Evolutionary conservation across 441 rosid species (phyloP).

Genomic region (Jatropha podagrica): DNA sequence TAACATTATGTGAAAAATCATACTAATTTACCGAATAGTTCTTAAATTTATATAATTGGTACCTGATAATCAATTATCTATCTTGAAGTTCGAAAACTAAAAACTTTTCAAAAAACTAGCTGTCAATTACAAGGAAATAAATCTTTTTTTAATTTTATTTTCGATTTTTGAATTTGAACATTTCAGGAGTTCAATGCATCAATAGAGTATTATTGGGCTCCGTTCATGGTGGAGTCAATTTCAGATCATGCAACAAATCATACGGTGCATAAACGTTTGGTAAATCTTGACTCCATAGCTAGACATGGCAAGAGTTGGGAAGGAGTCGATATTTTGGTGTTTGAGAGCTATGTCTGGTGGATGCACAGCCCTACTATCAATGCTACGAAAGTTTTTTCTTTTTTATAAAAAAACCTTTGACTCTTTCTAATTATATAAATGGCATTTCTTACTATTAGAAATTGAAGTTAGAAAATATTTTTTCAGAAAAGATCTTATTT

Average conservation of each 20-base stretch:
- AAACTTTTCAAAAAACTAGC: too few species aligned
- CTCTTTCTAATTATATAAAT: too few species aligned
- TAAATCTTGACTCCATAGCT: slow-evolving; percentile 69
- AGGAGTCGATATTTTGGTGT: slow-evolving; percentile 71
- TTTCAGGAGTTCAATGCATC: slow-evolving; percentile 75
- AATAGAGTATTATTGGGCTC: slow-evolving; percentile 96
- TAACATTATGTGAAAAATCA: too few species aligned
- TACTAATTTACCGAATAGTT: too few species aligned
- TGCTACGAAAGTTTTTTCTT: slow-evolving; percentile 56
- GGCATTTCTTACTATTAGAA: too few species aligned
- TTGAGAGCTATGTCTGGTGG: slow-evolving; percentile 98
- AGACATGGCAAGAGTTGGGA: slow-evolving; percentile 83
- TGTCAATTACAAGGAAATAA: not conserved
- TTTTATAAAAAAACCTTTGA: too few species aligned
- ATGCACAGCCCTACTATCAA: slow-evolving; percentile 81
- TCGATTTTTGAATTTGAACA: not conserved
- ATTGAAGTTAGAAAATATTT: too few species aligned
- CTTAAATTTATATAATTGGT: too few species aligned
- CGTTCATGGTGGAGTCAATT: slow-evolving; percentile 79
- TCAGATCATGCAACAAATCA: slow-evolving; percentile 96
- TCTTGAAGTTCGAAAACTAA: too few species aligned
- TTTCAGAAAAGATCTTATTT: too few species aligned
- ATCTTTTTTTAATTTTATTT: not conserved
- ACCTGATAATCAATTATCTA: too few species aligned
- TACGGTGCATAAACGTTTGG: slow-evolving; percentile 67